Evolutionary conservation across 2,329 filamentous ascomycete species (phyloP), one percentile per base, ranked within the genome.

Genomic region (Fusarium dimerum): DNA sequence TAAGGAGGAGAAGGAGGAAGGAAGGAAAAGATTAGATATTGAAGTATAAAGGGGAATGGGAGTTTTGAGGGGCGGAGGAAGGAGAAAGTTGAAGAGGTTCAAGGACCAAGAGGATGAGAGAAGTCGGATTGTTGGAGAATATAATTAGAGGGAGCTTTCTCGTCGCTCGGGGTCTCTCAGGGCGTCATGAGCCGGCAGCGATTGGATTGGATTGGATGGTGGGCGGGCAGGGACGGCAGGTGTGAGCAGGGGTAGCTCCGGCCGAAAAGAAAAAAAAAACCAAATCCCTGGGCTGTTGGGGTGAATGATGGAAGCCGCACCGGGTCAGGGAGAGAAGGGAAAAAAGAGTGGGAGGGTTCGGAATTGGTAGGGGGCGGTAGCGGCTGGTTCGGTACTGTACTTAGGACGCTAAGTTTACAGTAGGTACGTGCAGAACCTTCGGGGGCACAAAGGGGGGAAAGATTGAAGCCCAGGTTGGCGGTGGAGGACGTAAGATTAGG

Each of bases 111-210:
- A 44, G 53, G 50, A 52, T 26, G 43, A 59, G 51, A 60, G 51
- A 44, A 55, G 57, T 48, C 57, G 53, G 32, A 36, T 36, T 11
- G 32, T 12, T 36, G 32, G 32, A 36, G 32, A 36, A 36, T 36
- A 26, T 16, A 20, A 36, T 38, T n/a, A 38, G 39, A 36, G 40
- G 36, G 40, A 34, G 11, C n/a, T 50, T 40, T 16, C 50, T 50
- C 49, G 50, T 56, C 51, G 60, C 43, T 54, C 49, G 47, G 47
- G 45, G 47, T 54, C 52, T 54, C 55, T 66, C 63, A 66, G 62
- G 53, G 60, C 60, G 63, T 66, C 63, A 66, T 66, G 60, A 66
- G 62, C 63, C 48, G 60, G 52, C 45, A 48, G 36, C 54, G 53
- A 56, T 44, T 52, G 57, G 57, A 26, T 26, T 26, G 20, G 20